A percentile compares a stretch with the other conserved stretches of the same genome.
phyloP scores from a whole-genome alignment of 305 asterid genomes.

The Ilex paraguariensis region DNA sequence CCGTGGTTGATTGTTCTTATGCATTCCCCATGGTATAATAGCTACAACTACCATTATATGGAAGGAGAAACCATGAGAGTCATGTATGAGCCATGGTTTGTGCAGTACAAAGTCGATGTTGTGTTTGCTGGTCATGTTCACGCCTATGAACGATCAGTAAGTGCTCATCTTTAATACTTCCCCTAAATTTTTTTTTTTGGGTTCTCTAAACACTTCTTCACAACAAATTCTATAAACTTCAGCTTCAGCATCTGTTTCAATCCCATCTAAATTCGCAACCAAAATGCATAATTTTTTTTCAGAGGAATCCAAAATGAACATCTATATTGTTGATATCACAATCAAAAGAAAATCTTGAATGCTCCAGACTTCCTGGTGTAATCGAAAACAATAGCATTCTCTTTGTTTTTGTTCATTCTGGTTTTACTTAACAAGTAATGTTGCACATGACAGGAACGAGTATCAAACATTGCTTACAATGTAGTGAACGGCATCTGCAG shows the following conservation, averaged over 20 bases:
- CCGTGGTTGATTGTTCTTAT: constrained; percentile 84
- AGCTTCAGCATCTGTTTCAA: too few species aligned
- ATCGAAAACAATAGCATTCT: too few species aligned
- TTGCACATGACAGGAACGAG: constrained; percentile 21
- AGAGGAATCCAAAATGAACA: too few species aligned
- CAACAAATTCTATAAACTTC: too few species aligned
- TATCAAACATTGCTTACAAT: constrained; percentile 34
- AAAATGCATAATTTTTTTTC: too few species aligned
- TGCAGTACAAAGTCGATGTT: constrained; percentile 69
- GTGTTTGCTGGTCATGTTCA: constrained; percentile 94
- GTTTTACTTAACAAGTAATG: too few species aligned
- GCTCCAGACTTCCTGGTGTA: too few species aligned
- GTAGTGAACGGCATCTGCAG: constrained; percentile 28
- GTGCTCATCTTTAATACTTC: background rate
- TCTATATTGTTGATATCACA: too few species aligned
- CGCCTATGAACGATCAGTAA: constrained; percentile 82
- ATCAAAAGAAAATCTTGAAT: too few species aligned
- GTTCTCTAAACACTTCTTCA: background rate
- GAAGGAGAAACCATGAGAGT: constrained; percentile 97
- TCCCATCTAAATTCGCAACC: too few species aligned
- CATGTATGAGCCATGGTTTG: constrained; percentile 69
- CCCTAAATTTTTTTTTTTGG: background rate
- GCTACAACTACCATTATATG: constrained; percentile 76
- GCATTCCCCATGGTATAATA: constrained; percentile 92
- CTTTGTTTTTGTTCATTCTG: too few species aligned